These are phyloP conservation scores for Candida dubliniensis DNA, from an alignment of 1,139 yeast species.

Conservation along the genomic window DNA sequence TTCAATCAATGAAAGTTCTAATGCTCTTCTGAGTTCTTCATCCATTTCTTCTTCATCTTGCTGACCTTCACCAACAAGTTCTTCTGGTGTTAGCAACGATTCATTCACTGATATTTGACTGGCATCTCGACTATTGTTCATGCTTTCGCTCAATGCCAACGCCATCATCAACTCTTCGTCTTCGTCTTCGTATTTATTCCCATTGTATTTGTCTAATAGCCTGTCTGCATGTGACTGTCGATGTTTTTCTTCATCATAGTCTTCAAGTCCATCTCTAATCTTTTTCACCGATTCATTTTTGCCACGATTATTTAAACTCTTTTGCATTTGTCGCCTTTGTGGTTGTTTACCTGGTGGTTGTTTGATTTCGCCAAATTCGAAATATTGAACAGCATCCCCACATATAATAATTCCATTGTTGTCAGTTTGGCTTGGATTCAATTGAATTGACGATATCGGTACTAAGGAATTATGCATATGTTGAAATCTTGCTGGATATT, in stretches of 20 bases:
- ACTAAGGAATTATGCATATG: slow-evolving; percentile 25
- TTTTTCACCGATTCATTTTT: slow-evolving; percentile 18
- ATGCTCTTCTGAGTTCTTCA: slow-evolving; percentile 19
- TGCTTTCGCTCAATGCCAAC: slow-evolving; percentile 51
- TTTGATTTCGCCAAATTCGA: slow-evolving; percentile 51
- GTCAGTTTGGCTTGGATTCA: slow-evolving; percentile 43
- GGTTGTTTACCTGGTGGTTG: not conserved
- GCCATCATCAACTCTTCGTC: slow-evolving; percentile 53
- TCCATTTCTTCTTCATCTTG: slow-evolving; percentile 14
- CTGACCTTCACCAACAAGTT: slow-evolving; percentile 1
- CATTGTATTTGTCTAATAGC: slow-evolving; percentile 48
- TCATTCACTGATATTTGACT: slow-evolving; percentile 7
- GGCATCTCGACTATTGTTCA: slow-evolving; percentile 12
- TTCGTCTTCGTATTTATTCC: slow-evolving; percentile 36
- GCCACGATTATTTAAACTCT: slow-evolving; percentile 11
- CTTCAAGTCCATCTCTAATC: slow-evolving; percentile 39
- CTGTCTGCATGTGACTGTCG: slow-evolving; percentile 20
- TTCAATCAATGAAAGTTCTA: slow-evolving; percentile 32
- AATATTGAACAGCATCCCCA: slow-evolving; percentile 60
- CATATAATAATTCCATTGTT: slow-evolving; percentile 56
- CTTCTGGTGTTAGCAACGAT: not conserved
- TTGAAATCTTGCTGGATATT: slow-evolving; percentile 43
- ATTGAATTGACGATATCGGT: slow-evolving; percentile 43
- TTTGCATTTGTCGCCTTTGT: slow-evolving; percentile 7
- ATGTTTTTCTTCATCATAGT: slow-evolving; percentile 31